A percentile compares a stretch with the other conserved stretches of the same genome.
Conservation (phyloP, 345 rosid species). For the Hypericum perforatum region DNA sequence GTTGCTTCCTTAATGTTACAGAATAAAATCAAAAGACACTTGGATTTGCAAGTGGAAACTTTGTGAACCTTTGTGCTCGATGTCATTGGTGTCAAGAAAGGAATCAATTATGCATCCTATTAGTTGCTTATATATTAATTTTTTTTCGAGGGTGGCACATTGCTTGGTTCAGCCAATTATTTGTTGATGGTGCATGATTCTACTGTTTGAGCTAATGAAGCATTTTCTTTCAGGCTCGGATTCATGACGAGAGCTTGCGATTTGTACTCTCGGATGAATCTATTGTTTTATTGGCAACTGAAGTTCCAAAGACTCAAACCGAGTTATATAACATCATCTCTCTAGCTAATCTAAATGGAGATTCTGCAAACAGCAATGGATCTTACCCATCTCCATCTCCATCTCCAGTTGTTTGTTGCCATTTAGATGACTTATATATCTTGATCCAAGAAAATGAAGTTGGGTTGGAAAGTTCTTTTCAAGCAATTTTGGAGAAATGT, state of each 20-base stretch:
- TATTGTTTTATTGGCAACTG: conserved; percentile 48
- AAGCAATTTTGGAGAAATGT: conserved; percentile 49
- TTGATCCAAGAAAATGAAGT: conserved; percentile 34
- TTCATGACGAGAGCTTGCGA: conserved; percentile 89
- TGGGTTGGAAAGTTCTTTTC: conserved; percentile 35
- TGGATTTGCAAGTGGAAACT: no score
- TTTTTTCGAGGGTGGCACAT: no score
- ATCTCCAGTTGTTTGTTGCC: conserved; percentile 62
- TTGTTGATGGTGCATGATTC: no score
- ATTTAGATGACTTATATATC: conserved; percentile 42
- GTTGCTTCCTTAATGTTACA: no score
- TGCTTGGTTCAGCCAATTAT: no score
- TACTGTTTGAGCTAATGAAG: no score
- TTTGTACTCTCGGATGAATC: conserved; percentile 79
- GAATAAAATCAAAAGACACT: no score
- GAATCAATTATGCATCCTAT: no score
- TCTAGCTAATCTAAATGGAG: conserved; percentile 47
- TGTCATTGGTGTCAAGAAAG: no score
- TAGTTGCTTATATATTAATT: no score
- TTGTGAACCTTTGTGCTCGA: no score
- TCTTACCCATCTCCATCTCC: conserved; percentile 39
- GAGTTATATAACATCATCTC: conserved; percentile 40
- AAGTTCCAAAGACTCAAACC: conserved; percentile 30
- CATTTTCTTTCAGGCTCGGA: conserved; percentile 57
- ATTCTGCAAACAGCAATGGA: conserved; percentile 35